A percentile compares a stretch with the other conserved stretches of the same genome.
These are phyloP conservation scores for Prunus persica DNA, from an alignment of 306 rosid genomes.

Conservation along the genomic window Prunus_persica_NCBIv2 NC_034016.1:17722501-17723000, in stretches of 20 bases:
- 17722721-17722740: constrained; percentile 20
- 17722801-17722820: constrained; percentile 13
- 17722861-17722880: neutral
- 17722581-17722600: constrained; percentile 9
- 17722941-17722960: neutral
- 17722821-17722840: constrained; percentile 29
- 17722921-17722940: neutral
- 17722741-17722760: constrained; percentile 23
- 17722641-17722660: constrained; percentile 24
- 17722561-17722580: neutral
- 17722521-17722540: neutral
- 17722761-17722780: constrained; percentile 15
- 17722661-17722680: neutral
- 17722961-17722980: neutral
- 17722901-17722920: neutral
- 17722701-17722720: constrained; percentile 31
- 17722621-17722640: constrained; percentile 20
- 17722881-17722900: neutral
- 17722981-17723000: neutral
- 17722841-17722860: neutral
- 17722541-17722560: neutral
- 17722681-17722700: constrained; percentile 32
- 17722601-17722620: constrained; percentile 27
- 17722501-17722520: neutral
- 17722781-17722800: constrained; percentile 16